phyloP scores from a whole-genome alignment of 345 rosid species.

The Ricinus communis region DNA sequence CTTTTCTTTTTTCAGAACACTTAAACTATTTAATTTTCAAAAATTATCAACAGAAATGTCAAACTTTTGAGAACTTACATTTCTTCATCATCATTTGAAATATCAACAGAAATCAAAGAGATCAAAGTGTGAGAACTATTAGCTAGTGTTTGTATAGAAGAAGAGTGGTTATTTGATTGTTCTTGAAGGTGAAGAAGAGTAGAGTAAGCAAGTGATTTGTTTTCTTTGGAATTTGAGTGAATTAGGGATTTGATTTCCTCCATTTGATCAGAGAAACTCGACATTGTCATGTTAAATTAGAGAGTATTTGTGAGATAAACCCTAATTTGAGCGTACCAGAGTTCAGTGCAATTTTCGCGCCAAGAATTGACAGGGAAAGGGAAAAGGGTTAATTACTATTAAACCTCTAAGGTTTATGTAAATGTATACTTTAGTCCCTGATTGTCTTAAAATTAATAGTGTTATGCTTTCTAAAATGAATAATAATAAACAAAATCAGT shows the following conservation, averaged over 20 bases:
- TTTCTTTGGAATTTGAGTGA: constrained; percentile 29
- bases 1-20: not conserved
- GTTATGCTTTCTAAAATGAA: too few relatives aligned
- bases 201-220: constrained; percentile 44
- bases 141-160: constrained; percentile 35
- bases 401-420: too few relatives aligned
- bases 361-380: constrained; percentile 9
- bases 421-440: too few relatives aligned
- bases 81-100: constrained; percentile 45
- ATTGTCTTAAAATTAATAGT: too few relatives aligned
- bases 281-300: constrained; percentile 21
- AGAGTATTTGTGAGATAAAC: not conserved
- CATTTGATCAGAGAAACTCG: constrained; percentile 26
- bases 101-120: constrained; percentile 25
- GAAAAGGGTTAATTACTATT: too few relatives aligned
- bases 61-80: constrained; percentile 24
- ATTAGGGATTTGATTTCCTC: constrained; percentile 40
- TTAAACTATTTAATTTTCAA: not conserved
- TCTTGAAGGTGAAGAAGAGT: constrained; percentile 41
- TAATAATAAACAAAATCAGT: too few relatives aligned
- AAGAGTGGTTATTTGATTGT: constrained; percentile 28
- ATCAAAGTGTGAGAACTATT: constrained; percentile 27
- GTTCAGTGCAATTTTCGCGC: constrained; percentile 30
- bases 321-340: not conserved
- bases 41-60: not conserved